A percentile compares a stretch with the other conserved stretches of the same genome.
Evolutionary conservation across 768 basidiomycete genomes (phyloP).

Genomic region (Thelephora aurantiotincta): DNA sequence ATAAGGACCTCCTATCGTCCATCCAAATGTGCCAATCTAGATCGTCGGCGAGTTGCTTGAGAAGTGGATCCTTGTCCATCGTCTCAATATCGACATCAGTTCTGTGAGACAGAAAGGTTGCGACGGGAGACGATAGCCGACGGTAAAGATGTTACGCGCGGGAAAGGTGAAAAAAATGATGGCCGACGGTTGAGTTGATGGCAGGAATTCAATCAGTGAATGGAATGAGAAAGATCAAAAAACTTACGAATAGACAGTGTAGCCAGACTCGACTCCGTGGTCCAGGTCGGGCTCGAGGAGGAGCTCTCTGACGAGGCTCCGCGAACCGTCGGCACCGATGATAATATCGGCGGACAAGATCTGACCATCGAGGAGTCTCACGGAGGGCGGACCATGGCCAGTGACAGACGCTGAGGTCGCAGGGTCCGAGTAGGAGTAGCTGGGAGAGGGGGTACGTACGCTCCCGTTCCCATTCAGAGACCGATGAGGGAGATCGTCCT

Average conservation of each 20-base stretch:
- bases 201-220: neutral
- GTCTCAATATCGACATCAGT: too few relatives aligned
- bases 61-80: too few relatives aligned
- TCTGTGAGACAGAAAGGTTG: neutral
- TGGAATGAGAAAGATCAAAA: neutral
- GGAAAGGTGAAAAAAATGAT: slow-evolving; percentile 7
- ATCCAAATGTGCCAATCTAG: too few relatives aligned
- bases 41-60: too few relatives aligned
- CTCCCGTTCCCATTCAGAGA: too few relatives aligned
- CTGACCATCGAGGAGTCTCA: slow-evolving; percentile 25
- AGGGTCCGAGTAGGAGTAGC: neutral
- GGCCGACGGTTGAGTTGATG: neutral
- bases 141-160: neutral
- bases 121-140: neutral
- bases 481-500: too few relatives aligned
- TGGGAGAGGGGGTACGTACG: neutral
- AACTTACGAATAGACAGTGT: slow-evolving; percentile 29
- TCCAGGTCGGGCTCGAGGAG: slow-evolving; percentile 19
- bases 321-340: slow-evolving; percentile 45
- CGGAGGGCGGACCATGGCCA: slow-evolving; percentile 1
- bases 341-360: slow-evolving; percentile 34
- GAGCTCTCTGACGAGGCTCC: slow-evolving; percentile 24
- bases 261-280: slow-evolving; percentile 14
- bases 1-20: too few relatives aligned
- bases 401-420: neutral